Conservation (phyloP, 2,329 filamentous ascomycete genomes). For the Xylaria sp. region DNA sequence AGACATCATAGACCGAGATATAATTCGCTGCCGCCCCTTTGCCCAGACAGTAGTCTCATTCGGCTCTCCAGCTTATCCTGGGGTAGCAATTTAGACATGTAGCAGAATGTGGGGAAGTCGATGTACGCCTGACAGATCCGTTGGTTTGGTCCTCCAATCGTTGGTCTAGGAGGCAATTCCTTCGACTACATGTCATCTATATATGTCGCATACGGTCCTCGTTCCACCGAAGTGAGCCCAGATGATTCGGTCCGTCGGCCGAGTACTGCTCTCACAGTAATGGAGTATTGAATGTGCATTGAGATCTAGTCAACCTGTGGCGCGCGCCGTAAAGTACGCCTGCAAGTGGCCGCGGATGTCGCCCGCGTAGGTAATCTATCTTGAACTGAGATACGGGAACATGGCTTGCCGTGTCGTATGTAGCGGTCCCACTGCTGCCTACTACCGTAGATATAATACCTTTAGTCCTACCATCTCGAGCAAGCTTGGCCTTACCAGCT, state of each 20-base stretch:
- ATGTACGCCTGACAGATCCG: constrained; percentile 32
- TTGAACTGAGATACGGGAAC: not conserved
- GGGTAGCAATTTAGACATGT: constrained; percentile 27
- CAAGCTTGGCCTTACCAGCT: not conserved
- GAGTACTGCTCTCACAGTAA: not conserved
- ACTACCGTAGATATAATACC: constrained; percentile 23
- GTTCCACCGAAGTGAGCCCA: constrained; percentile 24
- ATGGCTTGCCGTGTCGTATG: constrained; percentile 1
- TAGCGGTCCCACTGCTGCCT: not conserved
- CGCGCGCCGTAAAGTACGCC: not conserved
- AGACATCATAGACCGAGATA: constrained; percentile 19
- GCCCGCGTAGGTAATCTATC: constrained; percentile 4
- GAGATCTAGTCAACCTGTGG: not conserved
- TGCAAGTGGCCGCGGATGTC: not conserved
- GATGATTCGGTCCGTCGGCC: constrained; percentile 28
- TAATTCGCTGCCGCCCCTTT: constrained; percentile 10
- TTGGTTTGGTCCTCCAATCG: constrained; percentile 24
- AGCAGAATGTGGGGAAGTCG: constrained; percentile 32
- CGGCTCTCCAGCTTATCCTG: constrained; percentile 14
- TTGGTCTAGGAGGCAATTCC: not conserved
- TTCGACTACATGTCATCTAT: constrained; percentile 18
- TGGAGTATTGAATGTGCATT: not conserved
- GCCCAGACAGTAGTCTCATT: not conserved
- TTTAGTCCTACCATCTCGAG: not conserved
- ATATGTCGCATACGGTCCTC: constrained; percentile 21